Evolutionary conservation across 2,329 filamentous ascomycete species (phyloP), one percentile per base, ranked within the genome.

Genomic region (Cladosporium sp.): DNA sequence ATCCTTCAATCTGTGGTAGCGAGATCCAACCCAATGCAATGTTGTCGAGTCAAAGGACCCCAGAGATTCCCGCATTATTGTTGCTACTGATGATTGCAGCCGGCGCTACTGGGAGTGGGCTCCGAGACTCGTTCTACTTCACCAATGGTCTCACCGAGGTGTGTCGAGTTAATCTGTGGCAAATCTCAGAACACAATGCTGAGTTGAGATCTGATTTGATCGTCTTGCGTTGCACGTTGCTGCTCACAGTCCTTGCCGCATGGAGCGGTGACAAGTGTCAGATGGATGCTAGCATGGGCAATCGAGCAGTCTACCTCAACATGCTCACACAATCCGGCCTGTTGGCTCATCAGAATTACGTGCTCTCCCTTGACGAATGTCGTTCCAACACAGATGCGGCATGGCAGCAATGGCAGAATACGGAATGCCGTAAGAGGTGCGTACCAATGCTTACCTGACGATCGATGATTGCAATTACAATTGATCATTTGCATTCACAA

Each of bases 201-300:
- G 40, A 44, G 65, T 72, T 83, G 62, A 79, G 77, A 15, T 78
- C 79, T 1, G 80, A 84, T 62, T 77, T 78, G 1, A 74, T 76
- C 0, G 76, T 80, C 0, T 73, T 84, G 45, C 74, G 79, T 25
- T 82, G 79, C 53, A 81, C 80, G 0, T 68, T 84, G 9, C 73
- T 84, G 0, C 83, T 82, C 62, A 82, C 78, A 0, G 74, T 81
- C 2, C 71, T 83, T 1, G 81, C 80, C 5, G 78, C 80, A 3
- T 84, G 82, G 82, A 81, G 81, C 59, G 82, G 82, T 13, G 81
- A 85, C 67, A 83, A 83, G 67, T 83, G 81, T 80, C 77, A 83
- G 44, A 84, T 84, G 81, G 81, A 84, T 62, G 59, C 57, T 32
- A 56, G 49, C 20, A n/a, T 24, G 25, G 28, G 19, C 15, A 28